Evolutionary conservation across 2,329 filamentous ascomycete genomes (phyloP), one percentile per base, ranked within the genome.

Genomic region (Madurella fahalii): DNA sequence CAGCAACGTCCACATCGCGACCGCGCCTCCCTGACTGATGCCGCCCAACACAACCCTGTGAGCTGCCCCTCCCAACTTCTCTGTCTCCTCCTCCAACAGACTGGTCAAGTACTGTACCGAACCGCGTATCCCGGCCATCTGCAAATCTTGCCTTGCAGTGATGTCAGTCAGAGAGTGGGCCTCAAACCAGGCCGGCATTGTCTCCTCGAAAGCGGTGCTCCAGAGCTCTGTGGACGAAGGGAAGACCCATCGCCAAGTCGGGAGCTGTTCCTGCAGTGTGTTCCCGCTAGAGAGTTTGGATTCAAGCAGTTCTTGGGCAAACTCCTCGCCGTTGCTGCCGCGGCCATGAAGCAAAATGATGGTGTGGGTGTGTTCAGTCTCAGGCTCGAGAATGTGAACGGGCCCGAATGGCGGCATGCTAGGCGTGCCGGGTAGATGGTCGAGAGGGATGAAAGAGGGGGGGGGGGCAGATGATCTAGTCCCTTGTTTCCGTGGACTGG

Each of bases 121-220:
- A 5, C 8, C 43, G 13, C 20, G 43, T 11, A 45, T 31, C 43
- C 43, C 43, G 20, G 20, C 43, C 43, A 45, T 45, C 8, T 45
- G 43, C 43, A 45, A 32, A 16, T 45, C 43, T 16, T 45, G 25
- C 43, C 43, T 31, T 16, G 43, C 25, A 2, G 43, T 32, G 20
- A 16, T 4, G 43, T 45, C 25, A 15, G 25, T 32, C 25, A 45
- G 43, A 9, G 43, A 45, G 43, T 45, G 43, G 2, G 43, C 43
- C 25, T 45, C 43, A 13, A 45, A 45, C 43, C 25, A 45, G 11
- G 43, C 43, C 20, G 43, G 43, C 43, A 45, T 45, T 31, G 20
- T 16, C 43, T 45, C 43, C 43, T 45, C 12, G 43, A 45, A 45
- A 30, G 43, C 43, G 43, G 43, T 45, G 25, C 43, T 45, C 43